Evolutionary conservation across 129 eudicot genomes (phyloP).

Genomic region (Pseudognaphalium luteoalbum): DNA sequence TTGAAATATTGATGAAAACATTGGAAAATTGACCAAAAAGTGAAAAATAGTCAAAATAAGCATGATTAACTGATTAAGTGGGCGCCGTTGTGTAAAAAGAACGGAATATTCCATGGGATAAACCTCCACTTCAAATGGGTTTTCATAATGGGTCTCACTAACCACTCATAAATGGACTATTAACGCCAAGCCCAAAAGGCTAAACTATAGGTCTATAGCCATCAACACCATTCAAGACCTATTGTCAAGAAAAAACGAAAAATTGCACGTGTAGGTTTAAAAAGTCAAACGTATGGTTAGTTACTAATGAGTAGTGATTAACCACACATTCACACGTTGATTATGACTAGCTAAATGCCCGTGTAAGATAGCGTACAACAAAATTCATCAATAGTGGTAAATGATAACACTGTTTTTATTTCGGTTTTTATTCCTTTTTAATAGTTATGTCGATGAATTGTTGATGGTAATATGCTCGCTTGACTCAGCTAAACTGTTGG

Average conservation of each 20-base stretch:
- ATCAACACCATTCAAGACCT: neutral
- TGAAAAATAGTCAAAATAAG: conserved; percentile 16
- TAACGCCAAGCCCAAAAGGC: conserved; percentile 7
- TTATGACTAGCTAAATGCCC: neutral
- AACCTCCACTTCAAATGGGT: conserved; percentile 19
- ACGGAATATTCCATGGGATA: conserved; percentile 32
- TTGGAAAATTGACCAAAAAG: conserved; percentile 18
- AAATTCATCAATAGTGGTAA: too few relatives aligned
- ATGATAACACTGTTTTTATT: too few relatives aligned
- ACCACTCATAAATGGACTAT: neutral
- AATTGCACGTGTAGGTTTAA: neutral
- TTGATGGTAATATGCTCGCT: too few relatives aligned
- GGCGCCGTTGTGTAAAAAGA: neutral
- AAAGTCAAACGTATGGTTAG: neutral
- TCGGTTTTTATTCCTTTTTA: too few relatives aligned
- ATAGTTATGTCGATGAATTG: too few relatives aligned
- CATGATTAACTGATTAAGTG: conserved; percentile 9
- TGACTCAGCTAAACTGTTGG: too few relatives aligned
- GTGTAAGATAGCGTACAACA: too few relatives aligned
- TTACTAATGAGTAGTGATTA: too few relatives aligned
- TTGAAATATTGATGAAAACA: neutral
- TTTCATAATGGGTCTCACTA: conserved; percentile 9
- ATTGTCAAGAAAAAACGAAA: neutral
- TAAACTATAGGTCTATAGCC: neutral
- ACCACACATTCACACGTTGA: neutral